Evolutionary conservation across 2,329 filamentous ascomycete genomes (phyloP).

Genomic region (Ascosphaera aggregata): DNA sequence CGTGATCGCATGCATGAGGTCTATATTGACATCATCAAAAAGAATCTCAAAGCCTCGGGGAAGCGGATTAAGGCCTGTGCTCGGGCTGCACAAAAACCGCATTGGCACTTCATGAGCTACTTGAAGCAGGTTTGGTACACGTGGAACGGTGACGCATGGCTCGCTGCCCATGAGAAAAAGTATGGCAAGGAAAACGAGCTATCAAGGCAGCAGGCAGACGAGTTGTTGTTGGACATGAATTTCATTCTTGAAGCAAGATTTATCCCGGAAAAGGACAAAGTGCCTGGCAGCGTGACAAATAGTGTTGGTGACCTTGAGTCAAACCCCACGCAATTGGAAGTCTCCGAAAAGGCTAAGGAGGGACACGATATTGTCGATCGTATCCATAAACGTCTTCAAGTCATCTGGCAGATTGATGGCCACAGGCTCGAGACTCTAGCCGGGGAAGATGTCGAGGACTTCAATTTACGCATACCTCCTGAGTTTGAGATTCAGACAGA

Average conservation of each 20-base stretch:
- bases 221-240: neutral
- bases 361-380: neutral
- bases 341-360: neutral
- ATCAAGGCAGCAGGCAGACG: neutral
- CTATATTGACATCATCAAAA: neutral
- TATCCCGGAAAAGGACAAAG: neutral
- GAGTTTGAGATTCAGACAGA: neutral
- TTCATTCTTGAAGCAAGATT: neutral
- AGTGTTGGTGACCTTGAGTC: neutral
- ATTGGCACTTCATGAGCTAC: neutral
- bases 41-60: neutral
- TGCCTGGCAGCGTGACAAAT: neutral
- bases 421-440: neutral
- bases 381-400: neutral
- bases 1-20: neutral
- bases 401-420: neutral
- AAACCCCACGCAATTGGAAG: neutral
- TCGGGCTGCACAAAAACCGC: neutral
- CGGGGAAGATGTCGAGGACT: neutral
- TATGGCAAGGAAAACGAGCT: neutral
- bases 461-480: neutral
- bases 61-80: neutral
- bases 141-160: neutral
- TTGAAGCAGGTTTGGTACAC: neutral
- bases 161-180: neutral